Conservation (phyloP, 768 basidiomycete species). For the Crucibulum laeve region DNA sequence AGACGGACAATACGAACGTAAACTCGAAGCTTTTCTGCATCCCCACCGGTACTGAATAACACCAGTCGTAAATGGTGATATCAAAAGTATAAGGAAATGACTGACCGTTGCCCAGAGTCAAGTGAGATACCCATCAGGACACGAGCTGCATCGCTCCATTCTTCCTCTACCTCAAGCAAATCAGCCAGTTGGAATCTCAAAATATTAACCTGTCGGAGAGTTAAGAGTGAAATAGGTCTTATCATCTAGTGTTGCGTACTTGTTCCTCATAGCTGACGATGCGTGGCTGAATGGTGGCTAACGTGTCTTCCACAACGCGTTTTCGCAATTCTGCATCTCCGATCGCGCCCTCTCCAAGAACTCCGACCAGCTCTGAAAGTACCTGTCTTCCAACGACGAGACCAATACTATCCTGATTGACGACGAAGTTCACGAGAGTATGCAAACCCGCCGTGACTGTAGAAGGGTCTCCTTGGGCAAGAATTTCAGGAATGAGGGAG, state of each 20-base stretch:
- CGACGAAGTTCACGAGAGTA: constrained; percentile 71
- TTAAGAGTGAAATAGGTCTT: constrained; percentile 4
- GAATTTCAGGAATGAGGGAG: constrained; percentile 60
- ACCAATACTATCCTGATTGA: constrained; percentile 77
- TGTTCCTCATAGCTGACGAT: constrained; percentile 95
- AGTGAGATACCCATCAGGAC: constrained; percentile 91
- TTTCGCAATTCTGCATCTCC: constrained; percentile 57
- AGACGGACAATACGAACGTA: constrained; percentile 95
- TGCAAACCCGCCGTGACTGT: constrained; percentile 56
- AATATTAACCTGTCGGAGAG: constrained; percentile 61
- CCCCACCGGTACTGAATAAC: constrained; percentile 52
- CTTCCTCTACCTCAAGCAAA: constrained; percentile 83
- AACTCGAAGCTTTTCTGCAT: constrained; percentile 83
- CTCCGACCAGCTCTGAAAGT: constrained; percentile 77
- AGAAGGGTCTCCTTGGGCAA: constrained; percentile 46
- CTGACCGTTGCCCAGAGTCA: constrained; percentile 83
- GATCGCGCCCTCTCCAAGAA: constrained; percentile 52
- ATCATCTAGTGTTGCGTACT: constrained; percentile 39
- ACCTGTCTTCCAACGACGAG: constrained; percentile 89
- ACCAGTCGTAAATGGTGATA: constrained; percentile 6
- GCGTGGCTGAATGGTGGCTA: constrained; percentile 67
- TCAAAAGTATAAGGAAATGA: constrained; percentile 5
- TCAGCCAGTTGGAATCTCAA: constrained; percentile 89
- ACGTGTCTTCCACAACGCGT: constrained; percentile 70
- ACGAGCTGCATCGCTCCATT: constrained; percentile 90